Conservation (phyloP, 2,329 filamentous ascomycete species). For the Arthrobotrys megalospora region DNA sequence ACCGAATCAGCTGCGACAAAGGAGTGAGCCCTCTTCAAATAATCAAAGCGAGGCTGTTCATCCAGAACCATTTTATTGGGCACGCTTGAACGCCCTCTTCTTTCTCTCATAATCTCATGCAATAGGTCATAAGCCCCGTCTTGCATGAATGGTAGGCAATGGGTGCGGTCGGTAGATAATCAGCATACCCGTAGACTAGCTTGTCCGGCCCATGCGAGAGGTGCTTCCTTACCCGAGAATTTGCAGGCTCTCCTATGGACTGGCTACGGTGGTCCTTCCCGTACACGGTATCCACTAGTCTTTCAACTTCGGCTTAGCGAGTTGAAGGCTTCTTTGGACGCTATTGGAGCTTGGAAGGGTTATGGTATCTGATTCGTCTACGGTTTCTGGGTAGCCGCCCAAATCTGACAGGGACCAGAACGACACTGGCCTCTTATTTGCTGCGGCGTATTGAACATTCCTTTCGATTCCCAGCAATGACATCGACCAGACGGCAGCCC, state of each 20-base stretch:
- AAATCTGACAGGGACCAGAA: slow-evolving; percentile 45
- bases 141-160: slow-evolving; percentile 43
- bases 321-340: slow-evolving; percentile 51
- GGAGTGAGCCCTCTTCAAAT: slow-evolving; percentile 32
- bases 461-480: slow-evolving; percentile 38
- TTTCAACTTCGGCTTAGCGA: slow-evolving; percentile 61
- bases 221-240: slow-evolving; percentile 59
- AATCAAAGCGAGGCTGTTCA: slow-evolving; percentile 36
- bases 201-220: slow-evolving; percentile 44
- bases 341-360: slow-evolving; percentile 56
- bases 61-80: slow-evolving; percentile 35
- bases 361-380: slow-evolving; percentile 59
- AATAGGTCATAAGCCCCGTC: slow-evolving; percentile 60
- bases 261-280: slow-evolving; percentile 52
- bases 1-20: slow-evolving; percentile 45
- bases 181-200: slow-evolving; percentile 57
- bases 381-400: slow-evolving; percentile 51
- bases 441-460: slow-evolving; percentile 43
- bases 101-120: slow-evolving; percentile 51
- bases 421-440: slow-evolving; percentile 55
- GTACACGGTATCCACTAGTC: slow-evolving; percentile 55
- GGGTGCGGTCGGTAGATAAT: slow-evolving; percentile 60
- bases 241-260: slow-evolving; percentile 52
- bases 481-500: slow-evolving; percentile 45
- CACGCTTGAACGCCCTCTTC: slow-evolving; percentile 19